A percentile compares a stretch with the other conserved stretches of the same genome.
Conservation (phyloP, 345 rosid species). For the Salix exigua region DNA sequence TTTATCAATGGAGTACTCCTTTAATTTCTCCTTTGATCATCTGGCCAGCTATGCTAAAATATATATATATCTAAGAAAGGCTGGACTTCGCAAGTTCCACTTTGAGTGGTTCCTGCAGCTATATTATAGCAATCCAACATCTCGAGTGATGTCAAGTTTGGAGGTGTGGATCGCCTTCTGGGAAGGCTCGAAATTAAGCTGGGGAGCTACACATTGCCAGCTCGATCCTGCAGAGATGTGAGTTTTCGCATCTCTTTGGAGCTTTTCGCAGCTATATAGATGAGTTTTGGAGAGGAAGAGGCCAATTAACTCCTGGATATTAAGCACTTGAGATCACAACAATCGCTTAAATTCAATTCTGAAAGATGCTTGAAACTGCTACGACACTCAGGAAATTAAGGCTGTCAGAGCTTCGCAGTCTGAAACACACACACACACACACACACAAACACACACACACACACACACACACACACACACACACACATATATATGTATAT, state of each 20-base stretch:
- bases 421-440: too few species aligned
- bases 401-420: neutral
- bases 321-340: conserved; percentile 6
- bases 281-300: neutral
- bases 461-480: too few species aligned
- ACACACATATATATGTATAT: too few species aligned
- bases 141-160: conserved; percentile 6
- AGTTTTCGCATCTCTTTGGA: conserved; percentile 3
- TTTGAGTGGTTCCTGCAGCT: neutral
- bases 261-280: neutral
- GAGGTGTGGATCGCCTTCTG: conserved; percentile 18
- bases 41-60: conserved; percentile 9
- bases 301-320: neutral
- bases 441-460: too few species aligned
- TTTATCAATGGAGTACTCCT: conserved; percentile 14
- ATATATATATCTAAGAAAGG: conserved; percentile 20
- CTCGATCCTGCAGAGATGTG: conserved; percentile 12
- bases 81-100: conserved; percentile 19
- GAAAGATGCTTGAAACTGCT: conserved; percentile 7
- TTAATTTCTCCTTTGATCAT: conserved; percentile 10
- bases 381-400: neutral
- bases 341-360: conserved; percentile 4
- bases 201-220: conserved; percentile 7
- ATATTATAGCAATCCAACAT: conserved; percentile 13
- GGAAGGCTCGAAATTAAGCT: conserved; percentile 10